These are phyloP conservation scores for Solanum habrochaites DNA, from an alignment of 257 asterid species.

Conservation along the genomic window DNA sequence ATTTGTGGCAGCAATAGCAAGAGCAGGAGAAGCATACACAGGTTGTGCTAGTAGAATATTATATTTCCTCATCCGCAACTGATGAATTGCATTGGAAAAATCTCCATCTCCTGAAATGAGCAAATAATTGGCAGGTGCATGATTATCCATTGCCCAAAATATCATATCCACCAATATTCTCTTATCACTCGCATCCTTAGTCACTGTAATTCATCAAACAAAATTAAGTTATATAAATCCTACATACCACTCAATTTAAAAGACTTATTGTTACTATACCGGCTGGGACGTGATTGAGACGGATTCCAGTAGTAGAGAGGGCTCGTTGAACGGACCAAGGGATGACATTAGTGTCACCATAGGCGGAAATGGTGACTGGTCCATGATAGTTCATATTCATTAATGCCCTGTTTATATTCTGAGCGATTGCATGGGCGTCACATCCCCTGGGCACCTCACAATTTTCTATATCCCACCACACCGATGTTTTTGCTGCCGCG, in stretches of 20 bases:
- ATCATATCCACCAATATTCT: conserved; percentile 40
- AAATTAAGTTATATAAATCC: background rate
- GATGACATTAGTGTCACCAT: conserved; percentile 63
- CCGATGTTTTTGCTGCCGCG: conserved; percentile 55
- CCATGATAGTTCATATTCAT: conserved; percentile 66
- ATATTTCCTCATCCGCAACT: conserved; percentile 34
- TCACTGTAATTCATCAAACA: conserved; percentile 13
- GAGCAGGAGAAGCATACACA: conserved; percentile 28
- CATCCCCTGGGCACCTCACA: conserved; percentile 65
- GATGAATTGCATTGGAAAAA: conserved; percentile 46
- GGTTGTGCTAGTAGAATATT: conserved; percentile 55
- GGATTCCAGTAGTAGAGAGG: conserved; percentile 68
- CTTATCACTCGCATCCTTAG: conserved; percentile 46
- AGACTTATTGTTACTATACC: conserved; percentile 20
- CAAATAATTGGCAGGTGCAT: conserved; percentile 49
- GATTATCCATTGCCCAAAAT: conserved; percentile 55
- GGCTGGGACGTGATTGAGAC: conserved; percentile 77
- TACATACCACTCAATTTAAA: no score
- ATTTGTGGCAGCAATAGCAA: conserved; percentile 34
- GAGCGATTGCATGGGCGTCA: conserved; percentile 67
- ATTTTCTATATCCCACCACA: conserved; percentile 95
- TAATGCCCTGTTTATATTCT: conserved; percentile 67
- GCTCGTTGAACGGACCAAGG: conserved; percentile 45
- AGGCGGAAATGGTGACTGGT: conserved; percentile 66
- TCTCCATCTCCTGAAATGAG: conserved; percentile 45